A percentile compares a stretch with the other conserved stretches of the same genome.
phyloP scores from a whole-genome alignment of 139 green algal species.

The Picochlorum sp. region DNA sequence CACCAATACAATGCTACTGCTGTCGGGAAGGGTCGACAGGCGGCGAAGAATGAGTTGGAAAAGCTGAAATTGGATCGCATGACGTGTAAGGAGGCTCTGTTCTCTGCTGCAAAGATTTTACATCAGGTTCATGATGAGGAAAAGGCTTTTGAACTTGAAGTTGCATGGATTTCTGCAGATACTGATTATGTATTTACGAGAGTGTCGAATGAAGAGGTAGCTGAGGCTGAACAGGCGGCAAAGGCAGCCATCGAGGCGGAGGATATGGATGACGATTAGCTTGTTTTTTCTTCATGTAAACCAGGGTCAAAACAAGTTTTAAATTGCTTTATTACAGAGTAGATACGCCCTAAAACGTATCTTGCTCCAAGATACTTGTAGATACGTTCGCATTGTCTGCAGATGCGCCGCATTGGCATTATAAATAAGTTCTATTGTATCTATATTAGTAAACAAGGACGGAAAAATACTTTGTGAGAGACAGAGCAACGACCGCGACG shows the following conservation, averaged over 20 bases:
- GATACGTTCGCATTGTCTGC: no score
- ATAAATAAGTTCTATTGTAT: no score
- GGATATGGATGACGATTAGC: slow-evolving; percentile 60
- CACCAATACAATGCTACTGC: slow-evolving; percentile 87
- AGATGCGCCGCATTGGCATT: no score
- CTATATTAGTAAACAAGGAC: no score
- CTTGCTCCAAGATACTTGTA: no score
- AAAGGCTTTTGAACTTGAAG: slow-evolving; percentile 97
- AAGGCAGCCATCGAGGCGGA: slow-evolving; percentile 76
- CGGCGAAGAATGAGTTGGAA: slow-evolving; percentile 96
- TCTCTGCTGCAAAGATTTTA: slow-evolving; percentile 88
- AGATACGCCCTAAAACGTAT: no score
- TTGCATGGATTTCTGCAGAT: slow-evolving; percentile 95
- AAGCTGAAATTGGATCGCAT: slow-evolving; percentile 91
- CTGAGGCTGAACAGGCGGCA: slow-evolving; percentile 57
- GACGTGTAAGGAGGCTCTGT: slow-evolving; percentile 78
- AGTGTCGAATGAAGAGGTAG: slow-evolving; percentile 67
- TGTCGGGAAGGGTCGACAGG: slow-evolving; percentile 92
- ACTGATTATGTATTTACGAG: slow-evolving; percentile 55
- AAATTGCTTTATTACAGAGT: no score
- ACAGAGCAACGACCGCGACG: no score
- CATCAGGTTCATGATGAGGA: slow-evolving; percentile 92
- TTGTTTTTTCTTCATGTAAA: no score
- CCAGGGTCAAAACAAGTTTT: no score
- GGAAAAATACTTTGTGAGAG: no score